Evolutionary conservation across 2,329 filamentous ascomycete species (phyloP).

Genomic region (Diaporthe sp.): DNA sequence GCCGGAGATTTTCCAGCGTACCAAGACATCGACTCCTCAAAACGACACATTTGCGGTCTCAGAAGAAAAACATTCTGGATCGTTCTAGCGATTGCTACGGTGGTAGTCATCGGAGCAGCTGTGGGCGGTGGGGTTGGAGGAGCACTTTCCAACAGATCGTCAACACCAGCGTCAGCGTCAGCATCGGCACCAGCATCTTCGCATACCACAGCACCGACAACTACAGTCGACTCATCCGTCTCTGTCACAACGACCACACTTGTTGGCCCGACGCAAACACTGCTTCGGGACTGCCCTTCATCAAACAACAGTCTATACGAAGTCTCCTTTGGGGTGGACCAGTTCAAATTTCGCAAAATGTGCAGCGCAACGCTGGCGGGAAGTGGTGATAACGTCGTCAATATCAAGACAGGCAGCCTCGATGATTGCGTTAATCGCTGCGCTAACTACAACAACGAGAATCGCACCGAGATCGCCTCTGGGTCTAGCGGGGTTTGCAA

Average conservation of each 20-base stretch:
- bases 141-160: background rate
- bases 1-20: background rate
- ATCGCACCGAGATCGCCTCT: background rate
- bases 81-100: background rate
- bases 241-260: background rate
- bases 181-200: background rate
- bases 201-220: background rate
- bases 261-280: background rate
- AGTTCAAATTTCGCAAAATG: background rate
- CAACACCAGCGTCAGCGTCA: background rate
- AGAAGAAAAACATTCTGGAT: background rate
- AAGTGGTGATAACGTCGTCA: background rate
- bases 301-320: background rate
- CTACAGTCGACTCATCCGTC: background rate
- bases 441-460: background rate
- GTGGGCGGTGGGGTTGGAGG: background rate
- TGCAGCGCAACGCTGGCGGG: background rate
- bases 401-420: background rate
- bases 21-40: background rate
- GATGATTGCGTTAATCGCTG: background rate
- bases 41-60: constrained; percentile 3
- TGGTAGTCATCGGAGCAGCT: constrained; percentile 8
- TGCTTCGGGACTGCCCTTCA: constrained; percentile 7
- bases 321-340: background rate
- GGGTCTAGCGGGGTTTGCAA: background rate